Evolutionary conservation across 2,329 filamentous ascomycete genomes (phyloP), one percentile per base, ranked within the genome.

Genomic region (Penicillium sp.): DNA sequence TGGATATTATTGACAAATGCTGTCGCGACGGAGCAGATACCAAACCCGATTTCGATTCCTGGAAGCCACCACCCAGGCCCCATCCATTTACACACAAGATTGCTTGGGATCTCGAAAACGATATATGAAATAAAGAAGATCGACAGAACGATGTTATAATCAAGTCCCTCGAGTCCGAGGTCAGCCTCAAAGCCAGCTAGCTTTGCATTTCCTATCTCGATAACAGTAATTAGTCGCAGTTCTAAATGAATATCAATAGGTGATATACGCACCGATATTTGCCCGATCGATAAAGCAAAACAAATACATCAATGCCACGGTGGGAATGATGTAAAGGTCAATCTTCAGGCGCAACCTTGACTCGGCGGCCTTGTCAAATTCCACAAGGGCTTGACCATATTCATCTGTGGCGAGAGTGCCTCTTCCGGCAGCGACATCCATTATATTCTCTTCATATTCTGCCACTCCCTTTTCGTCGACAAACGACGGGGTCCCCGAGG

Each of bases 251-350:
- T 13, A 10, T 2, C 0, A 4, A 6, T 29, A 23, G 10, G 4
- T 7, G 29, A 11, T 19, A 9, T n/a, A 51, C 57, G 7, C 65
- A 85, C 86, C 87, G 34, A 90, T 86, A 57, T 89, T 90, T 23
- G 86, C 84, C n/a, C 87, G 79, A 62, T 89, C 87, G 59, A 89
- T 88, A 70, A 89, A 89, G 72, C 86, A 89, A 63, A 89, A 89
- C 0, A 89, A 78, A 62, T 89, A 90, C 3, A 90, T 73, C 0
- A 89, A 53, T 0, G 85, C 74, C 0, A 89, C 85, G 0, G 84
- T 87, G 0, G 87, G 87, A 0, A 89, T 76, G 41, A 88, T 81
- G 62, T 77, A 81, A 5, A 87, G 61, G 62, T 90, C 87, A 44
- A 89, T 84, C 69, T 89, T 89, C 63, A 74, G 71, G 7, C 84